Conservation (phyloP, 1,139 yeast species). For the Protomyces arabidopsidicola region DNA sequence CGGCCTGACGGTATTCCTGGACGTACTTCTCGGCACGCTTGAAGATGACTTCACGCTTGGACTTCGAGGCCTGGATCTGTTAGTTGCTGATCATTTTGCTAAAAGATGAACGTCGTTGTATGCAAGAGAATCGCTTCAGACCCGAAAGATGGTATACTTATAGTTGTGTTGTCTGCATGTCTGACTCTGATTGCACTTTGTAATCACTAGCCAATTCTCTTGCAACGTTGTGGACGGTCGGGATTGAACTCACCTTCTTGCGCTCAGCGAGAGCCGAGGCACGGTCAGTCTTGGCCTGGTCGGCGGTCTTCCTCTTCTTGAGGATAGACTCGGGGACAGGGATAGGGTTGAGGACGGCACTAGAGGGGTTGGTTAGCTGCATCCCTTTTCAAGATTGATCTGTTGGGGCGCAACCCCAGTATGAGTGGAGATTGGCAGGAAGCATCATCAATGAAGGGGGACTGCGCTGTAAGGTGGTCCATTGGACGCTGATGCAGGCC, state of each 20-base stretch:
- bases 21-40: slow-evolving; percentile 98
- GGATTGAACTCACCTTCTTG: slow-evolving; percentile 65
- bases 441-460: not conserved
- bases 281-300: slow-evolving; percentile 63
- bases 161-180: slow-evolving; percentile 41
- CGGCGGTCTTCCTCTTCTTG: slow-evolving; percentile 82
- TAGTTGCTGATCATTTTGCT: not conserved
- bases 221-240: slow-evolving; percentile 20
- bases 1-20: slow-evolving; percentile 93
- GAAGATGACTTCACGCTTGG: slow-evolving; percentile 89
- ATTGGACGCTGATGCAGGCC: not conserved
- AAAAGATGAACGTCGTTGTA: not conserved
- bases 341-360: slow-evolving; percentile 37
- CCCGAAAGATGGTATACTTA: slow-evolving; percentile 88
- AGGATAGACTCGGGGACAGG: slow-evolving; percentile 86
- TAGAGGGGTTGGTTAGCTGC: slow-evolving; percentile 27
- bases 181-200: slow-evolving; percentile 29
- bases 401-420: not conserved
- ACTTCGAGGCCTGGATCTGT: slow-evolving; percentile 36
- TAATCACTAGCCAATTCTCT: slow-evolving; percentile 26
- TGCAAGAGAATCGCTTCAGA: slow-evolving; percentile 44
- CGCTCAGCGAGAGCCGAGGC: slow-evolving; percentile 84
- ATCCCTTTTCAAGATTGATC: slow-evolving; percentile 21
- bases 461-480: not conserved
- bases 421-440: not conserved